Conservation (phyloP, 169 alveolate genomes). For the Amoebophrya sp. region DNA sequence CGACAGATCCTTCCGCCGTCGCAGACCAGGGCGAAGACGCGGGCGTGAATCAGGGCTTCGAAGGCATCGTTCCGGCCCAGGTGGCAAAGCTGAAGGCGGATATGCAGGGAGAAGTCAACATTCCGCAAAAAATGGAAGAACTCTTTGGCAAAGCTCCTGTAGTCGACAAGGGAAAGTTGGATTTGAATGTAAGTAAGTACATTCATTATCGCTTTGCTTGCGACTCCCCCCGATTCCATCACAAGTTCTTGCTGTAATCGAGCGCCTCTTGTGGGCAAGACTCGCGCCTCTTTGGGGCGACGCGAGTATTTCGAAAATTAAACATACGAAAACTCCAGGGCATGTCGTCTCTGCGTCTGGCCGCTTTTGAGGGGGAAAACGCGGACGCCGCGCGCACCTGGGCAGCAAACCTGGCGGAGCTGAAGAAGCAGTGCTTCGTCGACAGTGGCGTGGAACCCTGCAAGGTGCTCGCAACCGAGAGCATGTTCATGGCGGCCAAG, state of each 20-base stretch:
- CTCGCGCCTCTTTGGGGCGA: no score
- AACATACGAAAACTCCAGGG: no score
- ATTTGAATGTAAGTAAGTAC: not conserved
- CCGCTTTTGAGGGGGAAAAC: not conserved
- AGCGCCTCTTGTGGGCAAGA: no score
- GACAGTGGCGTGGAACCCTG: not conserved
- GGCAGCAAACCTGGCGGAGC: not conserved
- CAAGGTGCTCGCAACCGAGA: not conserved
- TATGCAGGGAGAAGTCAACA: not conserved
- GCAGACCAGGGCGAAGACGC: no score
- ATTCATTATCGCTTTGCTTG: no score
- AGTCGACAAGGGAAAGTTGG: not conserved
- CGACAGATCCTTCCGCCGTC: no score
- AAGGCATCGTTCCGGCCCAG: no score
- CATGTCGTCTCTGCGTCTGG: not conserved
- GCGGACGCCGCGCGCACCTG: constrained; percentile 26
- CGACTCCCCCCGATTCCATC: no score
- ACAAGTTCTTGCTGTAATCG: no score
- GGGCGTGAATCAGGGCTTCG: no score
- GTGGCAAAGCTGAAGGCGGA: no score
- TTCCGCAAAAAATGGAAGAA: not conserved
- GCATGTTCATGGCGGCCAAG: not conserved
- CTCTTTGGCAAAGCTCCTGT: not conserved
- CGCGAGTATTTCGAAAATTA: no score
- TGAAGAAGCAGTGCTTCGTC: not conserved